Evolutionary conservation across 441 rosid genomes (phyloP), one percentile per base, ranked within the genome.

Genomic region (Bruguiera hainesii): DNA sequence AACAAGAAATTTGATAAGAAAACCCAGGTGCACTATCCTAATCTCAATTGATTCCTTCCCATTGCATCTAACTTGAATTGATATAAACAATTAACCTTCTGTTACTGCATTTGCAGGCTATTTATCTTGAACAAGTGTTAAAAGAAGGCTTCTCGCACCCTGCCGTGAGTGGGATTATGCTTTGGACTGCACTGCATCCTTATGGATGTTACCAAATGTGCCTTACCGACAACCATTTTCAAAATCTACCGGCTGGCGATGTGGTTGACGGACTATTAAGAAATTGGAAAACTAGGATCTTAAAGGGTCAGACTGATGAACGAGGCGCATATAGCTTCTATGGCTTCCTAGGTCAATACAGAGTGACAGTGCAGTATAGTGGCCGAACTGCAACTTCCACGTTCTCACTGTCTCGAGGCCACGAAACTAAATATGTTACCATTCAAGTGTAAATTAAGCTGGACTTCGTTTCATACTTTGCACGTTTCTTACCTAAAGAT

Each of bases 61-160:
- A 42, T 42, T 42, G 13, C 18, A 42, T 42, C 48, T 13, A 42
- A 42, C 1, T 3, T 13, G 48, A 42, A 11, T 42, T 42, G 48
- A 3, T 42, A 42, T 13, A 19, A 20, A 60, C 7, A 13, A 33
- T 1, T 7, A 16, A 37, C 37, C 57, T 21, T 5, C 20, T 58
- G 46, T 28, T 21, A 59, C 39, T 64, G 4, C 2, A 57, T 29
- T 67, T n/a, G 46, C 79, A 87, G 93, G 97, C 85, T n/a, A 15
- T 70, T 5, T 83, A 86, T 70, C 77, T 89, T 28, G 97, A 93
- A 50, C 82, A 87, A 79, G 96, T 89, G 56, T 19, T 89, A 63
- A 85, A 87, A 67, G 98, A 93, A 82, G 98, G 96, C 31, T 93
- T 85, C 73, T 93, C 97, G 9, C 96, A 89, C 59, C 96, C 91